Evolutionary conservation across 139 green algal genomes (phyloP), one percentile per base, ranked within the genome.

Genomic region (Monoraphidium neglectum): DNA sequence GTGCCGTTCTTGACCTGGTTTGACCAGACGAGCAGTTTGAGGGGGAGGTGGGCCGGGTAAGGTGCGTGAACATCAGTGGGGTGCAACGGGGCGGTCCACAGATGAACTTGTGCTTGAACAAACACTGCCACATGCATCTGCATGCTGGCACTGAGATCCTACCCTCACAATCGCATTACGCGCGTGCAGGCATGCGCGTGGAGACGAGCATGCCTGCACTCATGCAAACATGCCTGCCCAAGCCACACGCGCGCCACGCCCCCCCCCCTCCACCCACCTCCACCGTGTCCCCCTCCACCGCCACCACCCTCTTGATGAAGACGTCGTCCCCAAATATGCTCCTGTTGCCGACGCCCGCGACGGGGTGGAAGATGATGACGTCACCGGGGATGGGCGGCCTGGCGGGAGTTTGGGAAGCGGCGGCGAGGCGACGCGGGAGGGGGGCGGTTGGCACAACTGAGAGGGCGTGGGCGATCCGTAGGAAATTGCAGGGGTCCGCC

Each of bases 261-360:
- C 28, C 28, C n/a, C 28, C 57, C 68, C 32, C 1, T 16, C 32
- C 40, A 15, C 84, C 40, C 67, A 98, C 95, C 92, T 98, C 93
- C 36, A 98, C 84, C 23, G 72, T 88, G 79, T 98, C 94, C 1
- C 94, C 94, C 57, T 80, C 95, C 35, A 92, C 83, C 2, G 93
- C 96, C 47, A 99, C 93, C 0, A 99, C 84, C 4, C 96, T 85
- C 88, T 99, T 99, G 83, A 99, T 98, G 85, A 99, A 99, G 23
- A 99, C 94, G 59, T 94, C 80, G 77, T 96, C 93, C 13, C 90
- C 88, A 43, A 96, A 90, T 36, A 90, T 46, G 57, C 61, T 68
- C 49, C 72, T 76, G 68, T 43, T 56, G 56, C 76, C 76, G 38
- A 89, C 63, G 33, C 70, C 68, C 37, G 83, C 68, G 32, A 87